phyloP scores from a whole-genome alignment of 257 asterid genomes.

The Anisodus acutangulus region DNA sequence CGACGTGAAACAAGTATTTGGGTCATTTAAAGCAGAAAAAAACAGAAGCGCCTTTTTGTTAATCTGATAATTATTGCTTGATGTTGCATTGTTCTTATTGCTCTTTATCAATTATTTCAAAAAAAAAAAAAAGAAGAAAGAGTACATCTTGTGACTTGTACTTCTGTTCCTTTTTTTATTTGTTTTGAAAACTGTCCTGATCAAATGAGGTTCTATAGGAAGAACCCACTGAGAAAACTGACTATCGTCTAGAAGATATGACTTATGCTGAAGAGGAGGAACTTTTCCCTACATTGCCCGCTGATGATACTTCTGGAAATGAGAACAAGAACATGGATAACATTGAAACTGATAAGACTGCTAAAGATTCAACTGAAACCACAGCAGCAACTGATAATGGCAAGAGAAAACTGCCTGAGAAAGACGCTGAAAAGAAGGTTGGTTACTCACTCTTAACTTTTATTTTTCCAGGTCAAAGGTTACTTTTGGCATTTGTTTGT shows the following conservation, averaged over 20 bases:
- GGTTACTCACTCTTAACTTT: constrained; percentile 48
- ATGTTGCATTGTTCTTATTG: not conserved
- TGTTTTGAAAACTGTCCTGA: constrained; percentile 34
- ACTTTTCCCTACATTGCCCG: constrained; percentile 38
- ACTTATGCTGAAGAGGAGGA: constrained; percentile 71
- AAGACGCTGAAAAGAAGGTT: constrained; percentile 76
- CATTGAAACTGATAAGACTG: constrained; percentile 35
- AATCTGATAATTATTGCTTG: constrained; percentile 21
- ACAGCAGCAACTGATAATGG: constrained; percentile 52
- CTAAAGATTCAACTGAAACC: constrained; percentile 43
- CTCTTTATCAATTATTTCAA: not conserved
- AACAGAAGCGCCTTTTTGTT: not conserved
- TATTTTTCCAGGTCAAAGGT: constrained; percentile 1
- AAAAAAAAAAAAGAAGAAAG: not conserved
- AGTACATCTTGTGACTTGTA: constrained; percentile 10
- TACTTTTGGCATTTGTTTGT: not conserved
- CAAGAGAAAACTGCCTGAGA: constrained; percentile 72
- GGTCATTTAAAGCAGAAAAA: not conserved
- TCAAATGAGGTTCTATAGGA: constrained; percentile 50
- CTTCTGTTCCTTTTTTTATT: constrained; percentile 17
- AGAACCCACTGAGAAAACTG: constrained; percentile 41
- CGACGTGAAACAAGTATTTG: not conserved
- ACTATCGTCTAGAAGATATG: constrained; percentile 75
- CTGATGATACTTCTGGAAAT: constrained; percentile 38
- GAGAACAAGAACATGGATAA: constrained; percentile 47